phyloP scores from a whole-genome alignment of 352 stramenopile genomes.

The Thalassiosira hispida region DNA sequence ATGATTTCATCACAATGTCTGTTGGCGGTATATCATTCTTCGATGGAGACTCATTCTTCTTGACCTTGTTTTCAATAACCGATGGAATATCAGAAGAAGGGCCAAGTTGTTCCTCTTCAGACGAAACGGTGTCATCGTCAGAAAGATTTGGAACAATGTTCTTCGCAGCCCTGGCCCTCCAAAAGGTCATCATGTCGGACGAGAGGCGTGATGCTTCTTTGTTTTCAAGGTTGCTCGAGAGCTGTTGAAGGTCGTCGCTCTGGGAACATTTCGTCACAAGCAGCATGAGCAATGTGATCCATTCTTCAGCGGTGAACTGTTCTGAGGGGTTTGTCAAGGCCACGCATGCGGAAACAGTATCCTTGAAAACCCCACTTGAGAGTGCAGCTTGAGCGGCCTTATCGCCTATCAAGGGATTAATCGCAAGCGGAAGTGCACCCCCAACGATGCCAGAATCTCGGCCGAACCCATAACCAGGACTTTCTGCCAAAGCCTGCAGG shows the following conservation, averaged over 20 bases:
- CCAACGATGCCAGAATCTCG: constrained; percentile 63
- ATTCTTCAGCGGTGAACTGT: constrained; percentile 78
- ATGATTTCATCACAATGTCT: constrained; percentile 31
- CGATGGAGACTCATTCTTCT: constrained; percentile 20
- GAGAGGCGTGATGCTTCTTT: constrained; percentile 51
- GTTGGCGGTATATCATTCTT: constrained; percentile 25
- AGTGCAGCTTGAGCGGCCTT: constrained; percentile 75
- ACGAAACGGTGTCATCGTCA: constrained; percentile 45
- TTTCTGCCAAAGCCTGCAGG: constrained; percentile 79
- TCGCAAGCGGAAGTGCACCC: constrained; percentile 70
- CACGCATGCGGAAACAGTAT: constrained; percentile 70
- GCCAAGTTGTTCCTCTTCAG: constrained; percentile 28
- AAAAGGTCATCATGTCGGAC: constrained; percentile 52
- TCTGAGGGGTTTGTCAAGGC: constrained; percentile 69
- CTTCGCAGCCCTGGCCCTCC: constrained; percentile 49
- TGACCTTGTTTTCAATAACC: constrained; percentile 21
- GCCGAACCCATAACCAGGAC: constrained; percentile 77
- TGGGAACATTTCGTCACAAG: constrained; percentile 82
- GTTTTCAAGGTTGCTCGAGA: constrained; percentile 78
- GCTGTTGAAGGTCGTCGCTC: constrained; percentile 77
- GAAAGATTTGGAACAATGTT: constrained; percentile 61
- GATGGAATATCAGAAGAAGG: constrained; percentile 40
- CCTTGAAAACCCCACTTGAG: constrained; percentile 78
- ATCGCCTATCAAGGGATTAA: constrained; percentile 82
- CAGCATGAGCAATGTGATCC: constrained; percentile 73